Evolutionary conservation across 2,329 filamentous ascomycete species (phyloP).

Genomic region (Blastomyces emzantsi): DNA sequence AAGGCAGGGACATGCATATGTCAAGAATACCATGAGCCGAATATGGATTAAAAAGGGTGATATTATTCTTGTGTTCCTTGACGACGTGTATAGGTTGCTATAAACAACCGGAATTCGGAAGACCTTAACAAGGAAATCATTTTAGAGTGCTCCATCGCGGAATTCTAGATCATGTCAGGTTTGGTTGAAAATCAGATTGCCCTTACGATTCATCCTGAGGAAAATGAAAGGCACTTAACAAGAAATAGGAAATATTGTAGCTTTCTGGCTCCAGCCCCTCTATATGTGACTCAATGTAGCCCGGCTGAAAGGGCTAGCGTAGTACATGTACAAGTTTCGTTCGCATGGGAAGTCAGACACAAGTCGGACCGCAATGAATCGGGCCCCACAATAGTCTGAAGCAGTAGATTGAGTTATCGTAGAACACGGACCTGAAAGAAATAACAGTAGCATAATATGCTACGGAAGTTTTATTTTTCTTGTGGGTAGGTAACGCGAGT

Average conservation of each 20-base stretch:
- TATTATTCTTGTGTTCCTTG: background rate
- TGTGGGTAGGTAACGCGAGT: background rate
- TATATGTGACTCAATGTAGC: background rate
- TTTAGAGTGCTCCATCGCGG: background rate
- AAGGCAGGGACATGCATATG: background rate
- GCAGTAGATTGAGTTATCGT: background rate
- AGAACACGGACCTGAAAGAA: background rate
- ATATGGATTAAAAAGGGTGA: background rate
- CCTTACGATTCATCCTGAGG: background rate
- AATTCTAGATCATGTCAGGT: background rate
- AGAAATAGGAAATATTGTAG: background rate
- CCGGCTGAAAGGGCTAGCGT: background rate
- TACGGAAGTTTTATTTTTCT: background rate
- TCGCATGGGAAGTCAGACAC: conserved; percentile 3
- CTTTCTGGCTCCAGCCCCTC: background rate
- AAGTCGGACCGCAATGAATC: background rate
- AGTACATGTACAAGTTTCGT: conserved; percentile 2
- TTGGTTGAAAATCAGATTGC: background rate
- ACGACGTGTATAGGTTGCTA: background rate
- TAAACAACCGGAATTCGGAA: background rate
- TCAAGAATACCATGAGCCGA: conserved; percentile 3
- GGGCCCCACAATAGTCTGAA: background rate
- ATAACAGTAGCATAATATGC: background rate
- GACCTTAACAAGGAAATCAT: background rate
- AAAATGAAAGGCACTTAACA: background rate